These are phyloP conservation scores for Leptographium lundbergii DNA, from an alignment of 2,329 filamentous ascomycete genomes.

Conservation along the genomic window DNA sequence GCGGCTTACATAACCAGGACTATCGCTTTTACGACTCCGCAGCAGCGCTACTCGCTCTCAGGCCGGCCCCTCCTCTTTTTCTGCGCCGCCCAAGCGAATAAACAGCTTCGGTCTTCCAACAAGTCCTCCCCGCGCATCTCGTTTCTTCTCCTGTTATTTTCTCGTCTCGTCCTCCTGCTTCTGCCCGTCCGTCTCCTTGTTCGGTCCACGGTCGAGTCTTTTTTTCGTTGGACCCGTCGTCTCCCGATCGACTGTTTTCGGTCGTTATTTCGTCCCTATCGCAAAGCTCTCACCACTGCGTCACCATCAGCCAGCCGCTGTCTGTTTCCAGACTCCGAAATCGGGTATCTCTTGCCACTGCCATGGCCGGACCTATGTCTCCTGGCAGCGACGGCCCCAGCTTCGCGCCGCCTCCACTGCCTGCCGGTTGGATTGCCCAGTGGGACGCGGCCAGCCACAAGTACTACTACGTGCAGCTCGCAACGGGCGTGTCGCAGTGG, in stretches of 20 bases:
- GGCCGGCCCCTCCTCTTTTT: background rate
- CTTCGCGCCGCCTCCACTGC: constrained; percentile 46
- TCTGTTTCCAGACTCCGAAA: background rate
- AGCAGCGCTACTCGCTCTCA: background rate
- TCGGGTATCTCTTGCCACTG: background rate
- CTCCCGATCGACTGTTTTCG: too few species aligned
- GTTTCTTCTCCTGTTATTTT: background rate
- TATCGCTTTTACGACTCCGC: background rate
- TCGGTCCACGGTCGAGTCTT: background rate
- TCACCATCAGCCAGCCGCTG: background rate
- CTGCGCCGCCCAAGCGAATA: background rate
- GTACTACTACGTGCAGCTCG: constrained; percentile 62
- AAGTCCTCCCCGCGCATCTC: background rate
- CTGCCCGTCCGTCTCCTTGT: background rate
- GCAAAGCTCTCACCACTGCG: background rate
- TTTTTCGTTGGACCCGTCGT: background rate
- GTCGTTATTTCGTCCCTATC: too few species aligned
- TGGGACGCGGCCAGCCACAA: constrained; percentile 53
- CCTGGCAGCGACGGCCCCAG: constrained; percentile 47
- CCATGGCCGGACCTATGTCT: constrained; percentile 45
- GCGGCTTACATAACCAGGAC: background rate
- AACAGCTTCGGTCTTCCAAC: background rate
- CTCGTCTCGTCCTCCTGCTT: background rate
- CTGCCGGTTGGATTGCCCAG: constrained; percentile 56
- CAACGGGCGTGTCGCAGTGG: constrained; percentile 61